Evolutionary conservation across 2,329 filamentous ascomycete genomes (phyloP), one percentile per base, ranked within the genome.

Genomic region (Fusarium tjaetaba): DNA sequence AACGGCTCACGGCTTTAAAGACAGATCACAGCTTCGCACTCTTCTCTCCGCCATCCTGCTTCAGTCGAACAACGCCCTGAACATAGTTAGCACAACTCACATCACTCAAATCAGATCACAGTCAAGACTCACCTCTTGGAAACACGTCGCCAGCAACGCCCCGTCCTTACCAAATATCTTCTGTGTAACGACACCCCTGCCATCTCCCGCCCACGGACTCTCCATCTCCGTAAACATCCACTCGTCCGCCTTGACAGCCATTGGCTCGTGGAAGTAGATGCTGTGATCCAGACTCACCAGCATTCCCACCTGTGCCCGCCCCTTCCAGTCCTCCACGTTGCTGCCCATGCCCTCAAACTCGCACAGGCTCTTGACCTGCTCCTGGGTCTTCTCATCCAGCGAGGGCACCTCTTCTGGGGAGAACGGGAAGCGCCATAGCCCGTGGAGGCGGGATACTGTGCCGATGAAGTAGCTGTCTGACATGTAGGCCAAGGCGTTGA

Each of bases 401-500:
- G 82, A 79, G n/a, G 87, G 85, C n/a, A 91, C 85, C 41, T 89
- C 86, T 61, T 87, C 83, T 4, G 86, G 86, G 18, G 85, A 70
- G 55, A 86, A 88, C 2, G 88, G 89, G 80, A 93, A 94, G 20
- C 93, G 88, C 88, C 93, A 95, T 41, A 98, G 87, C 64, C 90
- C 88, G 82, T 98, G 95, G 61, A 95, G 91, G 26, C 94, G 90
- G 34, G 92, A 87, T 13, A 98, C 90, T 4, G 95, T 98, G 43
- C 94, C 95, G 81, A 98, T 95, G 83, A 99, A 98, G 84, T 94
- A 96, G 79, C 89, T 93, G 83, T 98, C 96, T 32, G 92, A 94
- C 85, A 98, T 93, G 85, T 98, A 99, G 30, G 96, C 96, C 70
- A 99, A 87, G 14, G 96, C 96, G 42, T 90, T 92, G 41, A 98